These are phyloP conservation scores for Cyberlindnera samutprakarnensis DNA, from an alignment of 805 yeast genomes.

Conservation along the genomic window DNA sequence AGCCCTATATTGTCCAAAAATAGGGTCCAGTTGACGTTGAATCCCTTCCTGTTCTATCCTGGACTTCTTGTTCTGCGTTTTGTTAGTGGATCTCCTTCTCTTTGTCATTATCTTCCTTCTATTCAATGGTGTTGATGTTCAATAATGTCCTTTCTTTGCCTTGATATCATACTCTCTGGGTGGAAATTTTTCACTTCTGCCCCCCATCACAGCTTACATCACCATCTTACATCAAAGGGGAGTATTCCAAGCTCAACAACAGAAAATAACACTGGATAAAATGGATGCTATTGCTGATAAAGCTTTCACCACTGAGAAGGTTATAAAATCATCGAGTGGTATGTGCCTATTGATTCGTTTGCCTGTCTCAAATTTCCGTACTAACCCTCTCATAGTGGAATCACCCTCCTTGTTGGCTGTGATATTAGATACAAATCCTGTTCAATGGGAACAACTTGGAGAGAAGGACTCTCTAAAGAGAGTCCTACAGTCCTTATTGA, in stretches of 20 bases:
- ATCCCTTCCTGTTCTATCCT: constrained; percentile 2
- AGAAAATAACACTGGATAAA: background rate
- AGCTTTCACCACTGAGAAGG: constrained; percentile 30
- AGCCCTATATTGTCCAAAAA: constrained; percentile 19
- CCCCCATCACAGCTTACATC: no score
- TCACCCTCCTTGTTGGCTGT: constrained; percentile 75
- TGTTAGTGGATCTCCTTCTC: constrained; percentile 2
- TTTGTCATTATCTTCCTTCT: constrained; percentile 1
- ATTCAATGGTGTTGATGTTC: no score
- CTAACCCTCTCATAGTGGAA: constrained; percentile 36
- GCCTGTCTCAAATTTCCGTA: no score
- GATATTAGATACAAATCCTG: constrained; percentile 70
- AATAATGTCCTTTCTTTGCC: no score
- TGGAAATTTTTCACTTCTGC: no score
- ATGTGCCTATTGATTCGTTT: no score
- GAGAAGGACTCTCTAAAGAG: constrained; percentile 25
- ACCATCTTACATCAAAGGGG: no score
- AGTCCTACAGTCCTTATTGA: constrained; percentile 54
- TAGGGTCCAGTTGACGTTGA: constrained; percentile 13
- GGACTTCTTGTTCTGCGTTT: constrained; percentile 2
- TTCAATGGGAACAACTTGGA: constrained; percentile 31
- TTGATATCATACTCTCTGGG: no score
- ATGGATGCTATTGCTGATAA: constrained; percentile 69
- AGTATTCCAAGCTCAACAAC: background rate
- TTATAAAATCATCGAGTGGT: constrained; percentile 26